Percentiles rank a stretch among this genome's conserved stretches.
phyloP scores from a whole-genome alignment of 129 eudicot species.

The Tagetes erecta region DNA sequence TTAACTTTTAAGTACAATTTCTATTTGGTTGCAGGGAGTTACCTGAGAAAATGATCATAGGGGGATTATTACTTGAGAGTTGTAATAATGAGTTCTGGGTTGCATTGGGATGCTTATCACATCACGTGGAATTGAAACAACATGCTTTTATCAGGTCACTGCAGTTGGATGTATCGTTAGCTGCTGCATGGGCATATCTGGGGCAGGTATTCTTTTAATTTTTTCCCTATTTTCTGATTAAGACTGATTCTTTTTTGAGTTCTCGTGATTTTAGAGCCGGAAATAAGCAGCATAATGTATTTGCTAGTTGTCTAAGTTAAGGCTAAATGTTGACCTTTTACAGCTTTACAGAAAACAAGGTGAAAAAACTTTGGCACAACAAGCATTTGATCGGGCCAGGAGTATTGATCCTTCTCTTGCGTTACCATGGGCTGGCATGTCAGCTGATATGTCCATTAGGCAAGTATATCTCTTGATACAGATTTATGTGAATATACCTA shows the following conservation, averaged over 20 bases:
- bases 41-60: constrained; percentile 90
- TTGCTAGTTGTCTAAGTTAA: constrained; percentile 7
- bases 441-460: constrained; percentile 82
- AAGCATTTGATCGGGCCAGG: constrained; percentile 96
- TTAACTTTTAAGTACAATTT: constrained; percentile 1
- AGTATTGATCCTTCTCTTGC: constrained; percentile 99
- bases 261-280: not conserved
- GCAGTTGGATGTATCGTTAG: constrained; percentile 90
- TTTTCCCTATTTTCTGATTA: not conserved
- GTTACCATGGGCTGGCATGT: constrained; percentile 99
- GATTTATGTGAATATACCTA: constrained; percentile 5
- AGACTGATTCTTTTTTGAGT: not conserved
- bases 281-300: constrained; percentile 9
- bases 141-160: constrained; percentile 87
- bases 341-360: constrained; percentile 82
- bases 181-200: constrained; percentile 98
- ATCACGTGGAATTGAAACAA: constrained; percentile 62
- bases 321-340: constrained; percentile 33
- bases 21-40: constrained; percentile 50
- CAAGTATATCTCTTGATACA: constrained; percentile 22
- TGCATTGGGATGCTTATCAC: constrained; percentile 78
- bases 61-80: constrained; percentile 85
- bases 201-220: constrained; percentile 67
- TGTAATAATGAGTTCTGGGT: constrained; percentile 87
- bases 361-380: constrained; percentile 68